Evolutionary conservation across 208 protist genomes (phyloP).

Genomic region (Endotrypanum monterogeii): DNA sequence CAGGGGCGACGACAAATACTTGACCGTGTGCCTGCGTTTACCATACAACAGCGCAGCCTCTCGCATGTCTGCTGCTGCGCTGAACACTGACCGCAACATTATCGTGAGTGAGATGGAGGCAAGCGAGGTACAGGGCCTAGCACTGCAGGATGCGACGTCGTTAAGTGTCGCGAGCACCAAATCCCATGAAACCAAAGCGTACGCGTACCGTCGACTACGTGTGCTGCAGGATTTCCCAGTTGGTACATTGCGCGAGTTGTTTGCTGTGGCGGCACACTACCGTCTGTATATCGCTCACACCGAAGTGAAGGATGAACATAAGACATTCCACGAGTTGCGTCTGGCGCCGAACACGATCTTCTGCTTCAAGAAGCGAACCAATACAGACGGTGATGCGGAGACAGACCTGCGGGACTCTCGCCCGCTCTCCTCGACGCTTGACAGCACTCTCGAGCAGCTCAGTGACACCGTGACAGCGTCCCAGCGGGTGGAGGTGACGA

Average conservation of each 20-base stretch:
- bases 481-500: not conserved
- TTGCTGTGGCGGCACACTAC: slow-evolving; percentile 22
- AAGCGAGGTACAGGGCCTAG: slow-evolving; percentile 16
- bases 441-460: slow-evolving; percentile 24
- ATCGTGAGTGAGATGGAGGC: slow-evolving; percentile 15
- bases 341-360: slow-evolving; percentile 31
- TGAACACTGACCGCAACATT: slow-evolving; percentile 18
- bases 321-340: slow-evolving; percentile 22
- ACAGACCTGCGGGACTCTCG: not conserved
- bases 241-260: slow-evolving; percentile 67
- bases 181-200: slow-evolving; percentile 10
- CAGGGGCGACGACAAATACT: slow-evolving; percentile 3
- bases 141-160: slow-evolving; percentile 19
- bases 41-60: slow-evolving; percentile 22
- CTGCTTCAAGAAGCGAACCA: slow-evolving; percentile 22
- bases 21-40: slow-evolving; percentile 28
- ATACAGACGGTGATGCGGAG: not conserved
- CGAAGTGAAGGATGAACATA: slow-evolving; percentile 29
- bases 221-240: slow-evolving; percentile 49
- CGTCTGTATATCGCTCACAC: slow-evolving; percentile 38
- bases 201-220: slow-evolving; percentile 47
- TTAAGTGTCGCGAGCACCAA: slow-evolving; percentile 21
- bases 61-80: slow-evolving; percentile 14
- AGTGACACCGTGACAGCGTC: not conserved
- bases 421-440: slow-evolving; percentile 13